Conservation (phyloP, 2,329 filamentous ascomycete species). For the Aureobasidium namibiae region DNA sequence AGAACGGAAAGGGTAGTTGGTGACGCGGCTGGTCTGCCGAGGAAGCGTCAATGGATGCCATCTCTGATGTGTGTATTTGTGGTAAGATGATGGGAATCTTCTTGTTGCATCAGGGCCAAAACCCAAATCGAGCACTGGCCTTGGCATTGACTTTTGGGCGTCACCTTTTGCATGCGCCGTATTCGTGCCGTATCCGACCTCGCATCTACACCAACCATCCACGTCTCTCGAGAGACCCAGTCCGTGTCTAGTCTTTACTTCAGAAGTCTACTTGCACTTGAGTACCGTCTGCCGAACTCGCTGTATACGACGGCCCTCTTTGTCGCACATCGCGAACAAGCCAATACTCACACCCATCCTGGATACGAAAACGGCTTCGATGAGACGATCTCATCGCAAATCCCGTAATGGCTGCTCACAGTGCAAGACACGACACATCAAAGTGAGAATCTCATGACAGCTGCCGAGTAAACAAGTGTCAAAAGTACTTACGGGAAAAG, state of each 20-base stretch:
- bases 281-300: too few species aligned
- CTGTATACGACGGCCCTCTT: background rate
- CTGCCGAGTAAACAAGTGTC: too few species aligned
- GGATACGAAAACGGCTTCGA: background rate
- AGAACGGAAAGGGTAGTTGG: constrained; percentile 53
- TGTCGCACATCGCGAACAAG: background rate
- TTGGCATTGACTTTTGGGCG: background rate
- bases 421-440: constrained; percentile 33
- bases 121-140: background rate
- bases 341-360: background rate
- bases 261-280: too few species aligned
- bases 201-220: background rate
- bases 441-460: constrained; percentile 19
- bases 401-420: constrained; percentile 31
- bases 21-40: background rate
- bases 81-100: background rate
- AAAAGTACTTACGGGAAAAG: background rate
- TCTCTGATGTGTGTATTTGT: background rate
- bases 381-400: constrained; percentile 28
- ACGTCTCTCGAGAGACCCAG: background rate
- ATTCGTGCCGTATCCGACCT: background rate
- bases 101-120: background rate
- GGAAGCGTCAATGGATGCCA: background rate
- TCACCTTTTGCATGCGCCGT: background rate
- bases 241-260: too few species aligned